phyloP scores from a whole-genome alignment of 495 filamentous ascomycete genomes.

The Annulohypoxylon bovei region DNA sequence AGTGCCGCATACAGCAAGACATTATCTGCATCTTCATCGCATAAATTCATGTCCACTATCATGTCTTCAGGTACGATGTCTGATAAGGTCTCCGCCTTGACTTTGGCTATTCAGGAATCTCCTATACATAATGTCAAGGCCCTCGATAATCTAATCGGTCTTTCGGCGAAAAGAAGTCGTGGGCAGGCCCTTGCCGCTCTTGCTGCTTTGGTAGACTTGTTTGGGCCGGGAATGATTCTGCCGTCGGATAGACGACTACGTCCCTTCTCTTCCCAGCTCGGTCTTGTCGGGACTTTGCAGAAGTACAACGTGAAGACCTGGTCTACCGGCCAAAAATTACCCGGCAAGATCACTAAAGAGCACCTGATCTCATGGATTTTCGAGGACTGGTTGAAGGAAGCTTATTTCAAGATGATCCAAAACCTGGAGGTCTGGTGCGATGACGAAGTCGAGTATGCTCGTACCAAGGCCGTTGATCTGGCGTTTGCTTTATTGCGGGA shows the following conservation, averaged over 20 bases:
- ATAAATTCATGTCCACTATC: constrained; percentile 94
- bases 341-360: constrained; percentile 71
- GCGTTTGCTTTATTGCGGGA: constrained; percentile 90
- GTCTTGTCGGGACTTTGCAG: constrained; percentile 73
- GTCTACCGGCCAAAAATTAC: constrained; percentile 72
- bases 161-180: constrained; percentile 89
- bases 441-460: constrained; percentile 92
- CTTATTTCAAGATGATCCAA: constrained; percentile 91
- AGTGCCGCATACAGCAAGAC: constrained; percentile 66
- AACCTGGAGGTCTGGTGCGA: constrained; percentile 89
- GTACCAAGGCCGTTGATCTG: constrained; percentile 84
- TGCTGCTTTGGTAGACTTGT: constrained; percentile 90
- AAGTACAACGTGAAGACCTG: constrained; percentile 64
- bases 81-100: constrained; percentile 95
- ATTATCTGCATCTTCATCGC: constrained; percentile 73
- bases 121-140: constrained; percentile 91
- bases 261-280: constrained; percentile 81
- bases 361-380: constrained; percentile 92
- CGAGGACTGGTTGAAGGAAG: constrained; percentile 92
- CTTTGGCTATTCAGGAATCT: constrained; percentile 92
- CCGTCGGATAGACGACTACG: constrained; percentile 83
- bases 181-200: constrained; percentile 94
- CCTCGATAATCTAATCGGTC: constrained; percentile 78
- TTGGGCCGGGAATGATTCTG: constrained; percentile 85
- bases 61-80: constrained; percentile 96